phyloP scores from a whole-genome alignment of 2,329 filamentous ascomycete species.

The Nigrospora osmanthi region DNA sequence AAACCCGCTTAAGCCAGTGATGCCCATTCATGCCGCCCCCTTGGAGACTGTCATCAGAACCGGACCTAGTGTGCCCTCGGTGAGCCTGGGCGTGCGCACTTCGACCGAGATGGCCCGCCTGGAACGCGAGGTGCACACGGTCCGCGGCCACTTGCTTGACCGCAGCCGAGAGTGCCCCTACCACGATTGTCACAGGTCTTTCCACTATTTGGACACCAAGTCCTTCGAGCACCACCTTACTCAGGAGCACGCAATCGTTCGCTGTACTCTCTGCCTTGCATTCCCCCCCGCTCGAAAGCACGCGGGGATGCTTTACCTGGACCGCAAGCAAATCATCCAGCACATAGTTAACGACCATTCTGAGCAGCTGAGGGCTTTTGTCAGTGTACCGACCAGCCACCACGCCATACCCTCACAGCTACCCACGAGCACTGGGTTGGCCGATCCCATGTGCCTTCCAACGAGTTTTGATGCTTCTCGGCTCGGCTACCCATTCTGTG shows the following conservation, averaged over 20 bases:
- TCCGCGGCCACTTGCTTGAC: constrained; percentile 24
- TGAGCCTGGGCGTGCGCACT: constrained; percentile 30
- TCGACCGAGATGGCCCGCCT: constrained; percentile 29
- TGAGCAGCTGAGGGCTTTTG: background rate
- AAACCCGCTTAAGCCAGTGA: constrained; percentile 20
- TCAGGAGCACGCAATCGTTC: constrained; percentile 20
- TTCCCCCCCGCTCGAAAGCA: background rate
- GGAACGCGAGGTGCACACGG: constrained; percentile 23
- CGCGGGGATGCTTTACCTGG: background rate
- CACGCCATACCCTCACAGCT: background rate
- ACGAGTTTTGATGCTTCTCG: background rate
- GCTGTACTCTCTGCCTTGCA: constrained; percentile 16
- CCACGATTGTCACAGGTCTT: constrained; percentile 24
- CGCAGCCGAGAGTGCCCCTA: constrained; percentile 30
- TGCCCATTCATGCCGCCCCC: constrained; percentile 25
- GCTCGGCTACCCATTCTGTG: background rate
- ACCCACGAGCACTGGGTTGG: background rate
- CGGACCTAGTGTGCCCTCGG: constrained; percentile 23
- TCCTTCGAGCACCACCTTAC: constrained; percentile 26
- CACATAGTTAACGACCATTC: background rate
- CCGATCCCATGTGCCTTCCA: background rate
- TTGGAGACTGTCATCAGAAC: constrained; percentile 28
- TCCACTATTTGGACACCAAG: constrained; percentile 17
- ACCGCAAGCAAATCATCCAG: background rate
- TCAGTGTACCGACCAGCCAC: background rate